Conservation (phyloP, 306 rosid species). For the Albizia julibrissin region DNA sequence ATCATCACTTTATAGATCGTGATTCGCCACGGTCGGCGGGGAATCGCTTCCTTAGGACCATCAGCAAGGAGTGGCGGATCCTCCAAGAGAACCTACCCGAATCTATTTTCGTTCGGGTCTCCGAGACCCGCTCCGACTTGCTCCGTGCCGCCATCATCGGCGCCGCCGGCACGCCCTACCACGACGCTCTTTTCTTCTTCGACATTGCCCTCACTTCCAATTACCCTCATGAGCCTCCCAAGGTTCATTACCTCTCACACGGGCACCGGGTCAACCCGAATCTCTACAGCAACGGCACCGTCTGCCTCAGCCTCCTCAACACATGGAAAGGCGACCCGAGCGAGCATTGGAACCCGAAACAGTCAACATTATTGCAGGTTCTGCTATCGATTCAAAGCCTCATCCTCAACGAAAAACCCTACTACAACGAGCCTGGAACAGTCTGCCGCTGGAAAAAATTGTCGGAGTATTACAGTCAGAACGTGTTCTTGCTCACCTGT, state of each 20-base stretch:
- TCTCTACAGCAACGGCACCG: conserved; percentile 32
- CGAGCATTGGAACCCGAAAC: conserved; percentile 48
- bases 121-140: conserved; percentile 43
- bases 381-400: conserved; percentile 61
- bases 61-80: conserved; percentile 60
- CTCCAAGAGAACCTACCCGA: conserved; percentile 51
- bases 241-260: conserved; percentile 40
- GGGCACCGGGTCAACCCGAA: conserved; percentile 52
- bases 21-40: background rate
- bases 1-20: conserved; percentile 33
- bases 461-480: conserved; percentile 46
- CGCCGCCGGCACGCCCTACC: conserved; percentile 63
- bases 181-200: conserved; percentile 60
- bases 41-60: conserved; percentile 22
- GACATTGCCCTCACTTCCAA: conserved; percentile 44
- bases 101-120: conserved; percentile 44
- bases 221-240: conserved; percentile 52
- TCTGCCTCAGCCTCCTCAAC: conserved; percentile 63
- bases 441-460: background rate
- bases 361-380: conserved; percentile 56
- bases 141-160: conserved; percentile 55
- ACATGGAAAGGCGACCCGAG: conserved; percentile 36
- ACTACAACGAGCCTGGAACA: conserved; percentile 53
- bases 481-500: conserved; percentile 31
- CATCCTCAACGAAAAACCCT: conserved; percentile 58